A percentile compares a stretch with the other conserved stretches of the same genome.
Conservation (phyloP, 169 alveolate genomes). For the Eimeria sp. region DNA sequence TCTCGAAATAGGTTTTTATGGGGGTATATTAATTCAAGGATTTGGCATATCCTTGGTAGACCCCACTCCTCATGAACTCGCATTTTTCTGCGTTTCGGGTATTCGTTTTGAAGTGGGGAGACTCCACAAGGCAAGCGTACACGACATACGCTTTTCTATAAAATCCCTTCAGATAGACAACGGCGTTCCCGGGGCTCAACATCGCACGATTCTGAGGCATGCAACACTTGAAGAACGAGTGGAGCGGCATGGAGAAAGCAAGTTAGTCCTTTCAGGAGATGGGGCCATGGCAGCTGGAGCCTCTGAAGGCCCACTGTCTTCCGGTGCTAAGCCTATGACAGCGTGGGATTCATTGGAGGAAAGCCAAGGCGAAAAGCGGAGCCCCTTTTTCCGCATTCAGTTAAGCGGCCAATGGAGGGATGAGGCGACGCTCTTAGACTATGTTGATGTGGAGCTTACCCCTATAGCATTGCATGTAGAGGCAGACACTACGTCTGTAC, state of each 20-base stretch:
- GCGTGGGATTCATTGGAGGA: slow-evolving; percentile 41
- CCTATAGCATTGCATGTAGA: slow-evolving; percentile 76
- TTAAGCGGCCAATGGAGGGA: slow-evolving; percentile 69
- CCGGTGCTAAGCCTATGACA: background rate
- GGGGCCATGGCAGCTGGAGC: background rate
- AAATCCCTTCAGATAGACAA: slow-evolving; percentile 71
- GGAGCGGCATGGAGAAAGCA: slow-evolving; percentile 61
- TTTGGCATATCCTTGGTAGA: slow-evolving; percentile 76
- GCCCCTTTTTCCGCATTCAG: slow-evolving; percentile 62
- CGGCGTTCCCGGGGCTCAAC: slow-evolving; percentile 58
- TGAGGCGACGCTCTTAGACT: slow-evolving; percentile 72
- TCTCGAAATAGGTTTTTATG: background rate
- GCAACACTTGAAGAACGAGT: slow-evolving; percentile 72
- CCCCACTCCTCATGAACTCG: slow-evolving; percentile 78
- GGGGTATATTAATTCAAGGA: slow-evolving; percentile 33
- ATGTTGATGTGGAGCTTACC: slow-evolving; percentile 69
- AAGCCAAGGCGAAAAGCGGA: background rate
- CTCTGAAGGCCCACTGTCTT: slow-evolving; percentile 10
- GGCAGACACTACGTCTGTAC: slow-evolving; percentile 77
- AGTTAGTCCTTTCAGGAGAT: background rate
- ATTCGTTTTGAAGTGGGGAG: slow-evolving; percentile 42
- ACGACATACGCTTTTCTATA: slow-evolving; percentile 52
- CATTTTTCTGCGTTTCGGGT: slow-evolving; percentile 64
- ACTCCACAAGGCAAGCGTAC: slow-evolving; percentile 12
- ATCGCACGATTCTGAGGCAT: slow-evolving; percentile 62